Evolutionary conservation across 108 stramenopile genomes (phyloP).

Genomic region (Epipyxis sp.): DNA sequence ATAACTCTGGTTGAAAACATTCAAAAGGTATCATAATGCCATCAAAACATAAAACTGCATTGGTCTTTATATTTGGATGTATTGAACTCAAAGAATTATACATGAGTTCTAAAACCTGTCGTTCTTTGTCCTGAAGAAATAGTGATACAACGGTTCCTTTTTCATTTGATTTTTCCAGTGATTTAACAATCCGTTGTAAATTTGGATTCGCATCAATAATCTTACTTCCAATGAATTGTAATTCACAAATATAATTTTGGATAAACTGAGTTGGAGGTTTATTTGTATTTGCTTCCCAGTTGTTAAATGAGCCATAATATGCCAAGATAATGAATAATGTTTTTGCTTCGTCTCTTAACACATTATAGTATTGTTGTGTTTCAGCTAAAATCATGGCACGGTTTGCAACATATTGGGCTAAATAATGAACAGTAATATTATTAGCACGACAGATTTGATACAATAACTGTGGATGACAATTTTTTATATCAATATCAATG

Average conservation of each 20-base stretch:
- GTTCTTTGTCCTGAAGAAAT: background rate
- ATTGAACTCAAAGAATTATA: too few species aligned
- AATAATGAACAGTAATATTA: background rate
- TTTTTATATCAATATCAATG: background rate
- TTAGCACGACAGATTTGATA: background rate
- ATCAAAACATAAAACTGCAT: too few species aligned
- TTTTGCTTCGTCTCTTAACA: background rate
- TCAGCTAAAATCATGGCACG: background rate
- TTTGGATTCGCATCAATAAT: background rate
- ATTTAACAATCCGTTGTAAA: background rate
- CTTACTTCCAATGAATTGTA: background rate
- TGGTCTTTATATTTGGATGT: too few species aligned
- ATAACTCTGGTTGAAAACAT: background rate
- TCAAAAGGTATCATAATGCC: constrained; percentile 11
- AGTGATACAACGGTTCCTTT: background rate
- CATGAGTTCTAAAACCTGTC: background rate
- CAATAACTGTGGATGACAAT: background rate
- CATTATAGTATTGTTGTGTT: too few species aligned
- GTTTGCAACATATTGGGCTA: background rate
- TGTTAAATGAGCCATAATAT: background rate
- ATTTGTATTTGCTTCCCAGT: background rate
- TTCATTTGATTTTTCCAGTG: background rate
- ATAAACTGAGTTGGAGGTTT: background rate
- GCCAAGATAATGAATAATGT: background rate
- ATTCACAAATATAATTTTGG: background rate